phyloP scores from a whole-genome alignment of 257 asterid species.

The Ocimum tenuiflorum region DNA sequence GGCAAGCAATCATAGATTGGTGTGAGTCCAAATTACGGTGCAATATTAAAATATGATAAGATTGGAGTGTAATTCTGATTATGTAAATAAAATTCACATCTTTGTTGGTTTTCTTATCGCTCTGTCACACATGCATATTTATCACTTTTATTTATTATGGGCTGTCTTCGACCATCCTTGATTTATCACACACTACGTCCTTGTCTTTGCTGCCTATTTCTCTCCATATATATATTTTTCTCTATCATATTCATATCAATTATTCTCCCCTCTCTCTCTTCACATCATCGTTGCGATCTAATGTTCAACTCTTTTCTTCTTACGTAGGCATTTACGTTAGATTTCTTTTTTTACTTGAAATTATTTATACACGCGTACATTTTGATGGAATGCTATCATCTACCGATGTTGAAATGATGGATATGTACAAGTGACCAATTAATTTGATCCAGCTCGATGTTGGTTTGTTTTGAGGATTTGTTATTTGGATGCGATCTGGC shows the following conservation, averaged over 20 bases:
- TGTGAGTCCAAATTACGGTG: conserved; percentile 26
- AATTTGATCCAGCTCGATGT: too few species aligned
- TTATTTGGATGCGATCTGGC: too few species aligned
- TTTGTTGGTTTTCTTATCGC: conserved; percentile 22
- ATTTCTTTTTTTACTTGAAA: neutral
- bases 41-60: neutral
- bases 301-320: neutral
- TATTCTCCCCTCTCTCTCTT: conserved; percentile 12
- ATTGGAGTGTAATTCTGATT: neutral
- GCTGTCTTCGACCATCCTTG: conserved; percentile 37
- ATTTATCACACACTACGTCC: conserved; percentile 26
- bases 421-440: too few species aligned
- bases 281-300: conserved; percentile 25
- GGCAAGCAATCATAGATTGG: conserved; percentile 14
- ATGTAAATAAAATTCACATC: neutral
- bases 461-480: too few species aligned
- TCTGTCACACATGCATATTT: conserved; percentile 22
- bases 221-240: neutral
- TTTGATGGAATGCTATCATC: neutral
- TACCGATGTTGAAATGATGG: too few species aligned
- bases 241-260: neutral
- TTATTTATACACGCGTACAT: neutral
- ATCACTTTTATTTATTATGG: conserved; percentile 26
- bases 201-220: conserved; percentile 17
- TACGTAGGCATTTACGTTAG: neutral